These are phyloP conservation scores for Geotrichum fermentans DNA, from an alignment of 1,139 yeast species.

Conservation along the genomic window DNA sequence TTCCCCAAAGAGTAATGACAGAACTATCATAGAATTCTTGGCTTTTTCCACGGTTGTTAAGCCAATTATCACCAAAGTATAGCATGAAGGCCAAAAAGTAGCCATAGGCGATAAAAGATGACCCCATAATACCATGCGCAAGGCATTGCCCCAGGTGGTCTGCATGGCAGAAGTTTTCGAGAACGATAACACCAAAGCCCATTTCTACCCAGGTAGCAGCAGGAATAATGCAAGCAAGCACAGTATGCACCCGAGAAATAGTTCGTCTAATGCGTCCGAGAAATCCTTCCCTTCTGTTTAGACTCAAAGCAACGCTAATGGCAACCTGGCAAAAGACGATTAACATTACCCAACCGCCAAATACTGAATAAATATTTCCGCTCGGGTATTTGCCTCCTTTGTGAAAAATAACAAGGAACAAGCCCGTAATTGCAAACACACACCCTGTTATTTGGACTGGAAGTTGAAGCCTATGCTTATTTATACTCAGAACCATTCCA, in stretches of 20 bases:
- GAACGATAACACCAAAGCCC: conserved; percentile 75
- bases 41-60: conserved; percentile 46
- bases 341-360: conserved; percentile 35
- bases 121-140: conserved; percentile 96
- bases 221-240: conserved; percentile 39
- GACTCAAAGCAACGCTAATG: conserved; percentile 36
- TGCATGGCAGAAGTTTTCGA: conserved; percentile 78
- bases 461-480: conserved; percentile 38
- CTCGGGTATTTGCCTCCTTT: conserved; percentile 37
- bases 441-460: conserved; percentile 38
- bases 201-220: conserved; percentile 57
- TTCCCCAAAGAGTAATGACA: conserved; percentile 84
- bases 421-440: conserved; percentile 38
- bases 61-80: conserved; percentile 43
- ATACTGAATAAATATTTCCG: conserved; percentile 34
- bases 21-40: conserved; percentile 83
- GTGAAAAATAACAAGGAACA: conserved; percentile 39
- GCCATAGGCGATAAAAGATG: conserved; percentile 80
- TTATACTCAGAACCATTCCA: conserved; percentile 41
- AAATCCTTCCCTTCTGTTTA: conserved; percentile 35
- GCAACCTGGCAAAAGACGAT: conserved; percentile 31
- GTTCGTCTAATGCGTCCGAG: conserved; percentile 34
- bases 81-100: conserved; percentile 61
- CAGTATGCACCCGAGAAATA: conserved; percentile 35
- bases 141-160: conserved; percentile 84